Evolutionary conservation across 2,329 filamentous ascomycete genomes (phyloP).

Genomic region (Thermoascus crustaceus): DNA sequence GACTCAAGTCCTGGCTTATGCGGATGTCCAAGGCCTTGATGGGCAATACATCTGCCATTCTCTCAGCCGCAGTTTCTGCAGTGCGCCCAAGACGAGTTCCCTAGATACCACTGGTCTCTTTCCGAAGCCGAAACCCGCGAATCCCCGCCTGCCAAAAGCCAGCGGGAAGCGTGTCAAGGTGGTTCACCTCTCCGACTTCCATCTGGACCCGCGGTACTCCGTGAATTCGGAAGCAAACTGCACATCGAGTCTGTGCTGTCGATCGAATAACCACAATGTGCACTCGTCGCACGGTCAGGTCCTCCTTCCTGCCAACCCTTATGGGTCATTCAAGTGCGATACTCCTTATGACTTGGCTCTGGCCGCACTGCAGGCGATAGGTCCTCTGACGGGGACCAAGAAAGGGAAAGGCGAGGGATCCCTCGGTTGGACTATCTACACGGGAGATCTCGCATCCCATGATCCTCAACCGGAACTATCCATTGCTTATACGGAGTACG

Average conservation of each 20-base stretch:
- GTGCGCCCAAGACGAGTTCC: slow-evolving; percentile 36
- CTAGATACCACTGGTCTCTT: slow-evolving; percentile 42
- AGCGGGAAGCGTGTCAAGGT: slow-evolving; percentile 50
- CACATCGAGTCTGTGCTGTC: slow-evolving; percentile 44
- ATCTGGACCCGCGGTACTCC: slow-evolving; percentile 48
- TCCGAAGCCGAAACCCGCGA: slow-evolving; percentile 46
- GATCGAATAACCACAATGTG: slow-evolving; percentile 34
- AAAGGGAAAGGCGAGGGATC: slow-evolving; percentile 32
- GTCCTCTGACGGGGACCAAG: slow-evolving; percentile 48
- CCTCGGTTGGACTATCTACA: slow-evolving; percentile 49
- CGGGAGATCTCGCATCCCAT: slow-evolving; percentile 50
- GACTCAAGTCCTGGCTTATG: slow-evolving; percentile 49
- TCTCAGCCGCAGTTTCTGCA: slow-evolving; percentile 42
- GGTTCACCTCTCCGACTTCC: slow-evolving; percentile 49
- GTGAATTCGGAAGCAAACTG: slow-evolving; percentile 49
- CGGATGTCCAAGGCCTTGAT: slow-evolving; percentile 47
- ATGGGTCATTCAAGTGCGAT: slow-evolving; percentile 50
- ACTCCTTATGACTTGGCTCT: slow-evolving; percentile 51
- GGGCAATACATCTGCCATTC: slow-evolving; percentile 51
- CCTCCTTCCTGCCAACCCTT: slow-evolving; percentile 43
- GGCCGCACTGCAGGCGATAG: slow-evolving; percentile 49
- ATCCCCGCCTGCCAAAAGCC: slow-evolving; percentile 35
- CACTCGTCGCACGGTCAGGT: slow-evolving; percentile 23
- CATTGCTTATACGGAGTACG: slow-evolving; percentile 45
- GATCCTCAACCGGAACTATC: slow-evolving; percentile 46